Percentiles rank a stretch among this genome's conserved stretches.
These are phyloP conservation scores for Limonium bicolor DNA, from an alignment of 148 eudicot species.

Conservation along the genomic window DNA sequence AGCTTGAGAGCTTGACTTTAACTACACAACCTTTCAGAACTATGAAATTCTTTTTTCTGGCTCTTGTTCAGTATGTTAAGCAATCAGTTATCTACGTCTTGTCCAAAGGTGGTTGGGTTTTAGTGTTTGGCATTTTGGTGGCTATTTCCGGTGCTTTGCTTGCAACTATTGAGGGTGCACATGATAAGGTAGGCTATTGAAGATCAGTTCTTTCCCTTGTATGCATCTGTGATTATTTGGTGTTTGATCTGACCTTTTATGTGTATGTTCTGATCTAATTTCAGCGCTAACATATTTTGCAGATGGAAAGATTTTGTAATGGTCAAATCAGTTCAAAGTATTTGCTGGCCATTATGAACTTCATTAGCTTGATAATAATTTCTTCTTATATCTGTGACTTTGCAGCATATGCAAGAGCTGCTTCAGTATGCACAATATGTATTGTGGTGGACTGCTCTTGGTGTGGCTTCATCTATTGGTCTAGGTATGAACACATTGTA, in stretches of 20 bases:
- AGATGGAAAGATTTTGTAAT: too few species aligned
- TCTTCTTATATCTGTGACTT: conserved; percentile 8
- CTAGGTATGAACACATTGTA: conserved; percentile 48
- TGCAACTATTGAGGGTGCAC: conserved; percentile 61
- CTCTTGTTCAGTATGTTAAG: conserved; percentile 43
- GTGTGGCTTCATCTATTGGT: conserved; percentile 97
- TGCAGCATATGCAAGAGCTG: conserved; percentile 80
- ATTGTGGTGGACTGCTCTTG: conserved; percentile 95
- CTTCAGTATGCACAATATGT: conserved; percentile 51
- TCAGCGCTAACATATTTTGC: too few species aligned
- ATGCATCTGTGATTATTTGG: not conserved
- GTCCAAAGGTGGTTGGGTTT: conserved; percentile 50
- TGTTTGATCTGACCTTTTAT: not conserved
- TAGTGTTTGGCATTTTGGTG: conserved; percentile 34
- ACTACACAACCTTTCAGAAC: conserved; percentile 67
- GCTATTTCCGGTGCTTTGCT: conserved; percentile 24
- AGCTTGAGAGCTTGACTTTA: conserved; percentile 60
- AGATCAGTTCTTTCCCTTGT: not conserved
- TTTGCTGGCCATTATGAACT: too few species aligned
- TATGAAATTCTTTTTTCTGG: conserved; percentile 51
- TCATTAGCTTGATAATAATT: not conserved
- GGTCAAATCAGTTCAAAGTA: too few species aligned
- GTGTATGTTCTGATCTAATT: not conserved
- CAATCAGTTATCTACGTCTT: conserved; percentile 43
- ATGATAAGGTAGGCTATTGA: conserved; percentile 93